Evolutionary conservation across 164 flowering plant species (phyloP), one percentile per base, ranked within the genome.

Genomic region (Annona squamosa): DNA sequence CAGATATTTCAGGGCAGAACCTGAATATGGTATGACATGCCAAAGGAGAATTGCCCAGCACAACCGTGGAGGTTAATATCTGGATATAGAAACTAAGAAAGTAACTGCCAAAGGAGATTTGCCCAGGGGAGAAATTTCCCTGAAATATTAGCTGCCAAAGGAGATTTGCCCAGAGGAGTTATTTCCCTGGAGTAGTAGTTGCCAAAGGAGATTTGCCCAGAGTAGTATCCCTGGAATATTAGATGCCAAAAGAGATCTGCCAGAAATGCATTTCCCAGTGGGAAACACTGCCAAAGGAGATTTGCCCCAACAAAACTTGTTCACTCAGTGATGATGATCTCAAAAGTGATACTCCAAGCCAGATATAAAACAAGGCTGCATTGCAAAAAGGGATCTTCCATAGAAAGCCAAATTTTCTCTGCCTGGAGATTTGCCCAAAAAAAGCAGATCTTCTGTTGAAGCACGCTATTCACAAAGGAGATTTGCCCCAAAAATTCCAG

Each of bases 161-260:
- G 87, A 88, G 92, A 88, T 86, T 87, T 90, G 89, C 92, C 90
- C 88, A 76, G 74, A 42, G 44, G 52, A 73, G 12, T 4, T 6
- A 52, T 6, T 52, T 3, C 13, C 57, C 57, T 48, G 52, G 9
- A 52, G 57, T 26, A 69, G 12, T 62, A 37, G 62, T 57, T 69
- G 68, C 68, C 65, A 71, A 68, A 63, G 75, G 65, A 75, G 73
- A 73, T 68, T 72, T 74, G 67, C 71, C 76, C 56, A 72, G 43
- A 3, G 63, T 12, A 44, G 52, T 10, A 1, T 17, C 43, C 52
- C 65, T 59, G 17, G 7, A 61, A 57, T 71, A 66, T 48, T 9
- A 46, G 66, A 63, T 76, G 81, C 74, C 76, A 70, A 75, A 76
- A 71, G 81, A 76, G 74, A 75, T 79, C 65, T 69, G 72, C 77